A percentile compares a stretch with the other conserved stretches of the same genome.
Conservation (phyloP, 176 grass and related monocot species). For the Bonia amplexicaulis region DNA sequence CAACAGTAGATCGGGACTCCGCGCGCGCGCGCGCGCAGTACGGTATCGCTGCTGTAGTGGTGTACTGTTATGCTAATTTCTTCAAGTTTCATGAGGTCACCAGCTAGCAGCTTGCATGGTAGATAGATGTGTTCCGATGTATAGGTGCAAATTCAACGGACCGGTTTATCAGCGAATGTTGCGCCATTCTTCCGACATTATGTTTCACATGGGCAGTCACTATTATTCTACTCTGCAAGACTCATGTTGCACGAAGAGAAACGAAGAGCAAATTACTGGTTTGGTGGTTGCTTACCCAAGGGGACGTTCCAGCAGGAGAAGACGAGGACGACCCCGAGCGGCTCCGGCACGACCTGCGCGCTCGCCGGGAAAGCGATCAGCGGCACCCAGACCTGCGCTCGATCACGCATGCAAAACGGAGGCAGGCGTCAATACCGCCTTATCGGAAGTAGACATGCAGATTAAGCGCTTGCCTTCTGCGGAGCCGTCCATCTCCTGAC, state of each 20-base stretch:
- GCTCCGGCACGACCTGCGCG: constrained; percentile 71
- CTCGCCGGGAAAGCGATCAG: constrained; percentile 52
- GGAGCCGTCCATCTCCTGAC: constrained; percentile 73
- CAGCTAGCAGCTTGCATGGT: too few species aligned
- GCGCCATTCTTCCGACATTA: background rate
- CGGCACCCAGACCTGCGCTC: constrained; percentile 51
- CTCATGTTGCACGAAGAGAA: background rate
- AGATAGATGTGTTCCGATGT: background rate
- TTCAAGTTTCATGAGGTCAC: background rate
- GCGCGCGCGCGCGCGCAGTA: background rate
- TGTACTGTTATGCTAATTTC: background rate
- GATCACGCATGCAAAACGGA: background rate
- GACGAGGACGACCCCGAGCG: constrained; percentile 80
- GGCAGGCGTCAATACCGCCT: background rate
- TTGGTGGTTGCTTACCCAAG: constrained; percentile 32
- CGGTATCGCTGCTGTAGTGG: background rate
- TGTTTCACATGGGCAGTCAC: background rate
- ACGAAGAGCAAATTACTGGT: background rate
- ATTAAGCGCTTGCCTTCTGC: constrained; percentile 25
- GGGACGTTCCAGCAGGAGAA: constrained; percentile 93
- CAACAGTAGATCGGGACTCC: background rate
- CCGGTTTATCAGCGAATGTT: background rate
- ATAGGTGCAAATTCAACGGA: background rate
- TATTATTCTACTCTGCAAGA: background rate
- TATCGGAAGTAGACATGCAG: background rate